Evolutionary conservation across 192 early-diverging fungal species (phyloP).

Genomic region (Paraglomus occultum): DNA sequence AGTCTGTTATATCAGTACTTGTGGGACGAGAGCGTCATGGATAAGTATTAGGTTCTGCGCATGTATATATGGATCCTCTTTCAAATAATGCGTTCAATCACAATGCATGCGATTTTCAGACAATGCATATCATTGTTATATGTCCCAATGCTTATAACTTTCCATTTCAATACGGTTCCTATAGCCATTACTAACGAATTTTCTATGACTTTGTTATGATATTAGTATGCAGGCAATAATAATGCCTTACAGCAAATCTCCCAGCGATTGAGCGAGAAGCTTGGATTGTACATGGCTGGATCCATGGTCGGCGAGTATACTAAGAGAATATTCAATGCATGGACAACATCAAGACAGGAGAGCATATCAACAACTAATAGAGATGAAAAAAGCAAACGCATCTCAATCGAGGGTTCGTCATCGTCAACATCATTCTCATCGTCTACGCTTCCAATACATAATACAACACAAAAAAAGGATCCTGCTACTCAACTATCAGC

Average conservation of each 20-base stretch:
- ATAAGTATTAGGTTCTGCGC: neutral
- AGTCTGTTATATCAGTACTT: too few relatives aligned
- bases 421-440: conserved; percentile 25
- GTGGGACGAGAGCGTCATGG: neutral
- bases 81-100: neutral
- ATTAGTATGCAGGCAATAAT: conserved; percentile 10
- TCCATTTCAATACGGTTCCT: neutral
- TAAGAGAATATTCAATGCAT: conserved; percentile 16
- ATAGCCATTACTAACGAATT: too few relatives aligned
- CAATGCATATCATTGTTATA: neutral
- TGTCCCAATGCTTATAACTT: neutral
- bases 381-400: conserved; percentile 23
- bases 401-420: conserved; percentile 17
- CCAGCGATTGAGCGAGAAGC: conserved; percentile 27
- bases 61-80: neutral
- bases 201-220: too few relatives aligned
- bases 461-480: conserved; percentile 14
- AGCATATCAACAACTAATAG: neutral
- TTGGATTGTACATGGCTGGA: conserved; percentile 33
- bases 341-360: conserved; percentile 19
- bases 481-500: conserved; percentile 12
- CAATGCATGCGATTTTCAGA: neutral
- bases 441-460: conserved; percentile 1
- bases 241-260: conserved; percentile 10
- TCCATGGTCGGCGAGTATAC: conserved; percentile 20